Percentiles rank a stretch among this genome's conserved stretches.
Evolutionary conservation across 306 rosid genomes (phyloP).

Genomic region (Pyrus betulifolia): DNA sequence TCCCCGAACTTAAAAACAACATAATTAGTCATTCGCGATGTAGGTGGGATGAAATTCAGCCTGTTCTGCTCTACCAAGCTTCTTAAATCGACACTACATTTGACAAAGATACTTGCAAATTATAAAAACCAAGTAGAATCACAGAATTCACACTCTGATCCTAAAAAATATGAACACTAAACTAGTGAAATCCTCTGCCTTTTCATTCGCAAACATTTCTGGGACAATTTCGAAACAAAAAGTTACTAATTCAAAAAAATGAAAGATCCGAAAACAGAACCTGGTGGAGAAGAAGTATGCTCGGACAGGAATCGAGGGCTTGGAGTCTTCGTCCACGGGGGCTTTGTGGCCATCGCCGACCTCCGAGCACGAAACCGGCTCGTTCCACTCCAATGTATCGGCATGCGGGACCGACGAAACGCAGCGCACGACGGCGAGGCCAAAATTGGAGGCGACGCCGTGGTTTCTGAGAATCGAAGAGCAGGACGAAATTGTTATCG

Average conservation of each 20-base stretch:
- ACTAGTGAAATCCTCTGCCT: background rate
- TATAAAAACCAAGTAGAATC: background rate
- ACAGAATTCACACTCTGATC: background rate
- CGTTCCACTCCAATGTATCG: constrained; percentile 58
- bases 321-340: constrained; percentile 35
- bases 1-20: constrained; percentile 78
- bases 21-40: constrained; percentile 89
- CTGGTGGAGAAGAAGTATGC: constrained; percentile 88
- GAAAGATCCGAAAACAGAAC: constrained; percentile 15
- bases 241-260: background rate
- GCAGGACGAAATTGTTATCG: background rate
- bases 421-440: constrained; percentile 34
- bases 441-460: background rate
- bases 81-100: constrained; percentile 83
- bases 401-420: constrained; percentile 38
- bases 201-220: background rate
- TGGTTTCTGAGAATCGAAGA: constrained; percentile 4
- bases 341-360: constrained; percentile 30
- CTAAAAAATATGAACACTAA: background rate
- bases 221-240: background rate
- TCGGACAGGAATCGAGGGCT: constrained; percentile 66
- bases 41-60: constrained; percentile 70
- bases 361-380: constrained; percentile 62
- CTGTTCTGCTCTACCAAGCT: constrained; percentile 88
- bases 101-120: background rate